phyloP scores from a whole-genome alignment of 805 yeast genomes.

The Wickerhamiella allomyrinae region DNA sequence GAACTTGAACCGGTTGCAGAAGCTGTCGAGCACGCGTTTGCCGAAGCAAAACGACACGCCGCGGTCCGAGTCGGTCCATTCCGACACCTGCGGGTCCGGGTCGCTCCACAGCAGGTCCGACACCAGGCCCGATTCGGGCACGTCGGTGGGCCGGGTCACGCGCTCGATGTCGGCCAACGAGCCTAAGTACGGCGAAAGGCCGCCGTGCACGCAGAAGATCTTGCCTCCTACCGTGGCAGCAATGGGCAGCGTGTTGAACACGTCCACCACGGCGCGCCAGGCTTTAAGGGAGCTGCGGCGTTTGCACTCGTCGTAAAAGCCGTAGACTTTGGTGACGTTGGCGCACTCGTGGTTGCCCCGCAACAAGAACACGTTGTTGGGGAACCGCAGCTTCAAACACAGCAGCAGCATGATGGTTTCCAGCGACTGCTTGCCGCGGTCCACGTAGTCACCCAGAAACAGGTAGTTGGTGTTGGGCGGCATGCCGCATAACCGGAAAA shows the following conservation, averaged over 20 bases:
- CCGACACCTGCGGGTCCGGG: conserved; percentile 67
- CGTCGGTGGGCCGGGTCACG: conserved; percentile 69
- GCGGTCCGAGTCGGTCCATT: conserved; percentile 78
- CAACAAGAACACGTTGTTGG: conserved; percentile 80
- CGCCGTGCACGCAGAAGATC: conserved; percentile 85
- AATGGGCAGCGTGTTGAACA: conserved; percentile 86
- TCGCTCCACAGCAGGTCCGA: conserved; percentile 75
- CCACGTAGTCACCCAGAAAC: conserved; percentile 93
- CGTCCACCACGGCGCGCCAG: conserved; percentile 87
- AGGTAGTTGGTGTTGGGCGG: conserved; percentile 89
- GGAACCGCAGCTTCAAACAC: conserved; percentile 89
- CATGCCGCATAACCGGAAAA: conserved; percentile 90
- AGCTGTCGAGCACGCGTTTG: conserved; percentile 62
- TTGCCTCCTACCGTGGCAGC: conserved; percentile 92
- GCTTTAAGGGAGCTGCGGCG: conserved; percentile 78
- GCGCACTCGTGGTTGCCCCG: conserved; percentile 99
- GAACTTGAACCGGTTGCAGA: conserved; percentile 54
- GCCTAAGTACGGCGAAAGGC: conserved; percentile 58
- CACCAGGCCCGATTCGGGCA: conserved; percentile 64
- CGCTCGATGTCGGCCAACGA: conserved; percentile 57
- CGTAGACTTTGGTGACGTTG: conserved; percentile 89
- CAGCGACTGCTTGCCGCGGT: conserved; percentile 89
- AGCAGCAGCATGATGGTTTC: conserved; percentile 80
- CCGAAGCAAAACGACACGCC: conserved; percentile 73
- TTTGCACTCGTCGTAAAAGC: conserved; percentile 96